A percentile compares a stretch with the other conserved stretches of the same genome.
Conservation (phyloP, 2,329 filamentous ascomycete species). For the Colletotrichum endophyticum region DNA sequence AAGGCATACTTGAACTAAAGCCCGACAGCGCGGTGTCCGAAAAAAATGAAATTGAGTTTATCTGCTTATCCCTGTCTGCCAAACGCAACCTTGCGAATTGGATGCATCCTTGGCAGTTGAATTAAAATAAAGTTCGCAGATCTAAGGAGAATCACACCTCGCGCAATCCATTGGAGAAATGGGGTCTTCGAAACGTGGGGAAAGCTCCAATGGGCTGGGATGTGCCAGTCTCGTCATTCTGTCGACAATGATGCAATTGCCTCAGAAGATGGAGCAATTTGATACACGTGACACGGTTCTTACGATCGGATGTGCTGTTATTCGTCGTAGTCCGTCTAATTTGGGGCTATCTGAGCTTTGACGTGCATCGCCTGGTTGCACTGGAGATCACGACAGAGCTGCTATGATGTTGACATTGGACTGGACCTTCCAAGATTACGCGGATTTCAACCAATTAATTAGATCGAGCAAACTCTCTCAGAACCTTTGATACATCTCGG, state of each 20-base stretch:
- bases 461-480: not conserved
- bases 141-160: not conserved
- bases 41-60: not conserved
- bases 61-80: no score
- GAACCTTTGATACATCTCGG: not conserved
- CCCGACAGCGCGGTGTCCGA: not conserved
- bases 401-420: not conserved
- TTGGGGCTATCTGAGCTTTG: not conserved
- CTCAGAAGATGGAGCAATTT: not conserved
- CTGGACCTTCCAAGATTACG: not conserved
- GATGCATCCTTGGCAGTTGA: not conserved
- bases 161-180: slow-evolving; percentile 1
- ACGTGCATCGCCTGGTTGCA: not conserved
- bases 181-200: not conserved
- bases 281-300: not conserved
- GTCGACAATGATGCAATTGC: slow-evolving; percentile 3
- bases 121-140: slow-evolving; percentile 1
- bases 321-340: not conserved
- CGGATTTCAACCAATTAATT: not conserved
- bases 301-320: not conserved
- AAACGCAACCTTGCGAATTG: no score
- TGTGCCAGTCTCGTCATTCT: not conserved
- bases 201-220: not conserved
- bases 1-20: not conserved
- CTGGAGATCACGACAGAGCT: not conserved